Conservation (phyloP, 495 filamentous ascomycete genomes). For the Xylaria castorea region DNA sequence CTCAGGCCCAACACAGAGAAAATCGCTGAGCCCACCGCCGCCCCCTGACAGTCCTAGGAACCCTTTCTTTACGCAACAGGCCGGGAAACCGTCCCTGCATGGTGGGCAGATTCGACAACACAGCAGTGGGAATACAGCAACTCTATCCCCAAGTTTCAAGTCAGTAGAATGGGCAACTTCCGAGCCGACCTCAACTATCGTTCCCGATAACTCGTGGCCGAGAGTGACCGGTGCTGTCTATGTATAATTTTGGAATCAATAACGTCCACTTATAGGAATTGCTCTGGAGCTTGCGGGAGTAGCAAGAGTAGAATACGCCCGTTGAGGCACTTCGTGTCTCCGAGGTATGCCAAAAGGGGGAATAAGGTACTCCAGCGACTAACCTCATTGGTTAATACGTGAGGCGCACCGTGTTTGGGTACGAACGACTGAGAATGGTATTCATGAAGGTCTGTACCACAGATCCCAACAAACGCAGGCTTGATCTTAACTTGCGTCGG, state of each 20-base stretch:
- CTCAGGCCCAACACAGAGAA: constrained; percentile 54
- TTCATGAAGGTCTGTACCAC: constrained; percentile 67
- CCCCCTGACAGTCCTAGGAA: constrained; percentile 67
- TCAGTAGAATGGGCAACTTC: constrained; percentile 55
- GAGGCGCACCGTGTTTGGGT: constrained; percentile 57
- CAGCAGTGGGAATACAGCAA: constrained; percentile 65
- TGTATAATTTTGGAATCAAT: too few relatives aligned
- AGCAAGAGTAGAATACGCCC: too few relatives aligned
- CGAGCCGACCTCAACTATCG: constrained; percentile 63
- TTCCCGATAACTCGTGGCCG: constrained; percentile 69
- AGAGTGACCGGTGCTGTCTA: constrained; percentile 60
- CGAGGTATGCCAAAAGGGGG: too few relatives aligned
- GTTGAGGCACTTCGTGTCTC: too few relatives aligned
- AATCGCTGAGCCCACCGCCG: constrained; percentile 65
- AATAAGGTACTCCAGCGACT: too few relatives aligned
- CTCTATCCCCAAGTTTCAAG: constrained; percentile 55
- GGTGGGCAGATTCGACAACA: constrained; percentile 62
- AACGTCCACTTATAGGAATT: too few relatives aligned
- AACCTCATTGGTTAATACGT: constrained; percentile 61
- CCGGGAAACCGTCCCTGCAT: constrained; percentile 57
- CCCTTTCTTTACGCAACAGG: constrained; percentile 64
- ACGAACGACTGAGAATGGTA: constrained; percentile 61
- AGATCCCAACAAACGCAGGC: constrained; percentile 65
- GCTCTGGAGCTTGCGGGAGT: too few relatives aligned
- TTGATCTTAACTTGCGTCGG: constrained; percentile 47